Percentiles rank a stretch among this genome's conserved stretches.
These are phyloP conservation scores for Tetrastigma voinierianum DNA, from an alignment of 164 flowering plant species.

Conservation along the genomic window DNA sequence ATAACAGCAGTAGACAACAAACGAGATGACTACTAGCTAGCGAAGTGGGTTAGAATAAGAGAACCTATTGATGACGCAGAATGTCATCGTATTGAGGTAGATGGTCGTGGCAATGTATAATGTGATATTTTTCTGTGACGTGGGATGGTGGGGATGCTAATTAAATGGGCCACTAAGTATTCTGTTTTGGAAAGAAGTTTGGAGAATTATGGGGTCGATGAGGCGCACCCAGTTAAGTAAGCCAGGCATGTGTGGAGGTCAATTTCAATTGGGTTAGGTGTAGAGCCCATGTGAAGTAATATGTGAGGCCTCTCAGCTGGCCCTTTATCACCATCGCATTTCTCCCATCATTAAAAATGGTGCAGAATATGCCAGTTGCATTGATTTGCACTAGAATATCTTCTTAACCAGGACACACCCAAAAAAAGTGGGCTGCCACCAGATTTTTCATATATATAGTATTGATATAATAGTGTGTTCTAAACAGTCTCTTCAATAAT, in stretches of 20 bases:
- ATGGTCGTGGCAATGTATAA: no score
- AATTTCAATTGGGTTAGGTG: constrained; percentile 21
- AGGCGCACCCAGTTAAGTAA: constrained; percentile 37
- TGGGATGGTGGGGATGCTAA: no score
- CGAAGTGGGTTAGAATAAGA: no score
- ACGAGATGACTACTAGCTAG: no score
- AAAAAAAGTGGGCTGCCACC: constrained; percentile 20
- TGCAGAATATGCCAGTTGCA: constrained; percentile 12
- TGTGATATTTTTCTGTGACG: no score
- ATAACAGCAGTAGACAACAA: no score
- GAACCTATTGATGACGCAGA: no score
- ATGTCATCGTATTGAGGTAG: no score
- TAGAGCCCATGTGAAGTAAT: constrained; percentile 16
- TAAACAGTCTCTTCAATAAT: constrained; percentile 9
- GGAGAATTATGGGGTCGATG: constrained; percentile 18
- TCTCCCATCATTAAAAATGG: constrained; percentile 12
- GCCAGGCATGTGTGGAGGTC: constrained; percentile 32
- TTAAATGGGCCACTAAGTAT: constrained; percentile 5
- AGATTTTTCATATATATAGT: no score
- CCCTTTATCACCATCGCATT: constrained; percentile 35
- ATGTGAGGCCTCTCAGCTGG: constrained; percentile 18
- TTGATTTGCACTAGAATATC: constrained; percentile 35
- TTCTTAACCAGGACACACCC: constrained; percentile 7
- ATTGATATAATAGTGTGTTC: constrained; percentile 12
- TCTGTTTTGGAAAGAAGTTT: constrained; percentile 10